phyloP scores from a whole-genome alignment of 192 early-diverging fungal genomes.

The Coemansia nantahalensis region DNA sequence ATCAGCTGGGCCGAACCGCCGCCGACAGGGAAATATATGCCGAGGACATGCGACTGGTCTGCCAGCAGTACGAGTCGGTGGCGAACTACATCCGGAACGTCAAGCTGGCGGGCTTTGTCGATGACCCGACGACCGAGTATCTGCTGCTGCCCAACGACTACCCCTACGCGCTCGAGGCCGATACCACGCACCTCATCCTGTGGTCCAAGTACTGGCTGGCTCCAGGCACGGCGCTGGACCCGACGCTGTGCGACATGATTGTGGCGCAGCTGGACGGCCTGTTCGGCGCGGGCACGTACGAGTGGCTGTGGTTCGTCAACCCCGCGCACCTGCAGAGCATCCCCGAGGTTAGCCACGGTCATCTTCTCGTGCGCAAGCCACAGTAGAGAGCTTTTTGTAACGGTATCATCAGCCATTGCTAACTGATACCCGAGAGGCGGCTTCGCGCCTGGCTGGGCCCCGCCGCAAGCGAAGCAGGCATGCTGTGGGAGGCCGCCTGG shows the following conservation, averaged over 20 bases:
- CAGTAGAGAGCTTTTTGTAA: no score
- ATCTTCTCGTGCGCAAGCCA: slow-evolving; percentile 29
- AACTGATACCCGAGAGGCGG: no score
- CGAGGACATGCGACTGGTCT: slow-evolving; percentile 26
- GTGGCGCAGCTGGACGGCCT: slow-evolving; percentile 15
- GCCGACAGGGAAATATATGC: slow-evolving; percentile 25
- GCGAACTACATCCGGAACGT: slow-evolving; percentile 20
- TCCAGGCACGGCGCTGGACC: slow-evolving; percentile 20
- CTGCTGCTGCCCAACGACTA: slow-evolving; percentile 52
- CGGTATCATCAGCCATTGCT: no score
- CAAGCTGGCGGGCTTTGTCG: slow-evolving; percentile 39
- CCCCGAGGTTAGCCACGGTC: slow-evolving; percentile 40
- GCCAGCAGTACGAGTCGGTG: slow-evolving; percentile 34
- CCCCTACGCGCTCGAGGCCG: slow-evolving; percentile 39
- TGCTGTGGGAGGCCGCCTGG: no score
- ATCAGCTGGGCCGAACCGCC: slow-evolving; percentile 32
- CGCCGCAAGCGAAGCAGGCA: no score
- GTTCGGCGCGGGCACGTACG: slow-evolving; percentile 23
- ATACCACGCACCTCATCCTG: slow-evolving; percentile 34
- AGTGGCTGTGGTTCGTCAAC: slow-evolving; percentile 53
- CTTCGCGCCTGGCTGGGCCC: no score
- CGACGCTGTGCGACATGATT: slow-evolving; percentile 11
- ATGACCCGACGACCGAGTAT: slow-evolving; percentile 11
- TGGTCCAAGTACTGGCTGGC: slow-evolving; percentile 47
- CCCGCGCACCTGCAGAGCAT: slow-evolving; percentile 52